Base-by-base conservation (phyloP, 352 stramenopile genomes). In the Plasmopara halstedii region DNA sequence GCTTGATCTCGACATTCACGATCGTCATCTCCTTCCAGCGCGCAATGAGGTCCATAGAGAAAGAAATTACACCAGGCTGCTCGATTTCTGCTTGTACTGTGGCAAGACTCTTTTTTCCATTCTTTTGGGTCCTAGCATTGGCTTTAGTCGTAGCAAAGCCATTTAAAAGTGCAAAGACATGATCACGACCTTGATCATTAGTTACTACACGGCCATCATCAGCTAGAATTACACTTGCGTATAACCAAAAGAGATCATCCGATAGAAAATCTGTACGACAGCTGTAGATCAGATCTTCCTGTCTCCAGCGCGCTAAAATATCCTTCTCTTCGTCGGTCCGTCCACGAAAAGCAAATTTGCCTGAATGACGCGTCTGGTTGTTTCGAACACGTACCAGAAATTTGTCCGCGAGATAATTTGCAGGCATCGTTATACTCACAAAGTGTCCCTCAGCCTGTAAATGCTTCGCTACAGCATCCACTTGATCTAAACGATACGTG, bases 161-260 rank as follows among this genome's bases (percentile, higher is more conserved):
- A 47, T 78, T 73, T 9, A 84, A 59, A 29, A 90, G 42, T 42
- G 72, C 69, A 32, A 73, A 74, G 5, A 88, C 71, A 76, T 99
- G 96, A 73, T 99, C 96, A 32, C 95, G 75, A 60, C 98, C 97
- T 69, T 98, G 90, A 64, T 99, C 95, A 64, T 99, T 99, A 2
- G 92, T 98, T 5, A 99, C 71, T 6, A 97, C 80, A 29, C 95
- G 67, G 1, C 62, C 70, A 20, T 82, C 60, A 6, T 56, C 46
- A 4, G 70, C 76, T 22, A 91, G 48, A 15, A 86, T 62, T 37
- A 95, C 70, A 25, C 88, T 95, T 7, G 88, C 93, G 61, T 98
- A 98, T 25, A 99, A 67, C 96, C 96, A 99, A 67, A 97, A 99
- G 68, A 96, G 96, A 70, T 99, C 96, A 69, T 99, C 96, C 19